A percentile compares a stretch with the other conserved stretches of the same genome.
These are phyloP conservation scores for Macroventuria anomochaeta DNA, from an alignment of 2,329 filamentous ascomycete genomes.

Conservation along the genomic window DNA sequence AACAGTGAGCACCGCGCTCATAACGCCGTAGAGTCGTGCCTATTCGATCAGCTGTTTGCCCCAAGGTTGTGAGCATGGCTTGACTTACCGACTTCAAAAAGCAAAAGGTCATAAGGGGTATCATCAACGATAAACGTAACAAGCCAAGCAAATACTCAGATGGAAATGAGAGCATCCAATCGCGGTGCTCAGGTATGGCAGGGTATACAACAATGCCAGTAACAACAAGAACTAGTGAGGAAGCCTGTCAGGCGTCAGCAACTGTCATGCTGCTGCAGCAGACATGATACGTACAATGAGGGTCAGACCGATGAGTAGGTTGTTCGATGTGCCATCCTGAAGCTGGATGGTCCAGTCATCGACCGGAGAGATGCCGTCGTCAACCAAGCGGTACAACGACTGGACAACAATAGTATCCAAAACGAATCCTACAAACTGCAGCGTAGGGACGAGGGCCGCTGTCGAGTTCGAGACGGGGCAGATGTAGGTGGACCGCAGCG, in stretches of 20 bases:
- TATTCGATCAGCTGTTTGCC: constrained; percentile 23
- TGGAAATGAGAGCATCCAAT: constrained; percentile 43
- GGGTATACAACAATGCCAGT: constrained; percentile 39
- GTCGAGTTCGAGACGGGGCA: constrained; percentile 37
- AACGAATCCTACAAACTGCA: constrained; percentile 40
- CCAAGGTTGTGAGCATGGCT: neutral
- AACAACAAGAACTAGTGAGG: constrained; percentile 38
- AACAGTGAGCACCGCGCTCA: constrained; percentile 42
- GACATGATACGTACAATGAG: constrained; percentile 35
- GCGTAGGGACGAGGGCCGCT: constrained; percentile 34
- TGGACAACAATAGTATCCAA: constrained; percentile 38
- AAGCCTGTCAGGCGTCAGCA: constrained; percentile 36
- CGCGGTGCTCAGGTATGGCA: constrained; percentile 43
- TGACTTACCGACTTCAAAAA: constrained; percentile 44
- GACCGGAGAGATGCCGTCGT: constrained; percentile 32
- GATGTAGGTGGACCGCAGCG: constrained; percentile 42
- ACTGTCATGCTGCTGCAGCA: neutral
- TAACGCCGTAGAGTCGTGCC: constrained; percentile 44
- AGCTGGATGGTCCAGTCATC: constrained; percentile 36
- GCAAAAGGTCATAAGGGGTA: constrained; percentile 48
- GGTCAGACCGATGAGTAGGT: constrained; percentile 38
- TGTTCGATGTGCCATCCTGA: constrained; percentile 37
- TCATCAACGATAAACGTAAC: constrained; percentile 47
- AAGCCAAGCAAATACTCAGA: constrained; percentile 43
- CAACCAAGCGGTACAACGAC: constrained; percentile 35